These are phyloP conservation scores for Pecoramyces ruminantium DNA, from an alignment of 192 early-diverging fungal genomes.

Conservation along the genomic window DNA sequence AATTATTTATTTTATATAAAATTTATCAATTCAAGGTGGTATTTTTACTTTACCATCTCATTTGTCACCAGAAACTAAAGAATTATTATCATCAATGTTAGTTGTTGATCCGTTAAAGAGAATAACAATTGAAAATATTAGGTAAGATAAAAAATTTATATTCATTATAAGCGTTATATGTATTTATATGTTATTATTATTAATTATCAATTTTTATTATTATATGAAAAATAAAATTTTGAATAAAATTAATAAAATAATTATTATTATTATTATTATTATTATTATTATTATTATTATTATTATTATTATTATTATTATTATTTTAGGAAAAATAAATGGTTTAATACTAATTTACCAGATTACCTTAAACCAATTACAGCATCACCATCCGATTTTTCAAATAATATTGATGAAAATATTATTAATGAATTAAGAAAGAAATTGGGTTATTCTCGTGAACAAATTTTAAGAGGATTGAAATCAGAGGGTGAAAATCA, in stretches of 20 bases:
- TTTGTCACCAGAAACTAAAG: slow-evolving; percentile 64
- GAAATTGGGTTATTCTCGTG: slow-evolving; percentile 55
- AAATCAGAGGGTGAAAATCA: slow-evolving; percentile 77
- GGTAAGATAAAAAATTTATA: slow-evolving; percentile 1
- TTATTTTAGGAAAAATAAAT: slow-evolving; percentile 49
- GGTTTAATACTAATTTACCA: slow-evolving; percentile 83
- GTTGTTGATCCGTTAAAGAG: slow-evolving; percentile 93
- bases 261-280: too few relatives aligned
- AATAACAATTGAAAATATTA: slow-evolving; percentile 74
- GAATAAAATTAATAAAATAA: too few relatives aligned
- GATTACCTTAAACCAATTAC: slow-evolving; percentile 78
- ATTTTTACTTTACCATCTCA: slow-evolving; percentile 82
- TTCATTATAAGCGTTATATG: neutral
- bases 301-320: neutral
- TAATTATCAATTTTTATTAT: too few relatives aligned
- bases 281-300: neutral
- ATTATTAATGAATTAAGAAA: slow-evolving; percentile 65
- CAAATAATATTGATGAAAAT: slow-evolving; percentile 55
- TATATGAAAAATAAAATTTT: too few relatives aligned
- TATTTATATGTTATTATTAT: too few relatives aligned
- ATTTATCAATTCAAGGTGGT: too few relatives aligned
- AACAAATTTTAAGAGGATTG: slow-evolving; percentile 58
- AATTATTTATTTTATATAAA: too few relatives aligned
- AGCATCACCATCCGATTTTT: slow-evolving; percentile 11
- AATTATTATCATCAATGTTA: slow-evolving; percentile 73